phyloP scores from a whole-genome alignment of 352 stramenopile genomes.

The Blastocystis sp. region DNA sequence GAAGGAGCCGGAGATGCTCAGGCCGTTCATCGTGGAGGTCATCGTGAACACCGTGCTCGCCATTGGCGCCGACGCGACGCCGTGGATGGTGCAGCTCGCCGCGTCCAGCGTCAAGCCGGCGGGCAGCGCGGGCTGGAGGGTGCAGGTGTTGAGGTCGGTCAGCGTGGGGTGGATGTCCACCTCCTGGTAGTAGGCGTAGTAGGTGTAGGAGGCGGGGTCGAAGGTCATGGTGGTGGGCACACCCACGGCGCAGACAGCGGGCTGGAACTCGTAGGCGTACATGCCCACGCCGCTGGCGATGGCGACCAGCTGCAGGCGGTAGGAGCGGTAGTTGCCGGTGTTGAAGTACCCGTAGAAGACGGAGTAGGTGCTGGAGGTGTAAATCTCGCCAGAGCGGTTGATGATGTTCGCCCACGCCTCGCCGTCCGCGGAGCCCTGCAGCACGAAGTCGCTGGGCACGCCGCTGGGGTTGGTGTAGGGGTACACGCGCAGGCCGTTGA shows the following conservation, averaged over 20 bases:
- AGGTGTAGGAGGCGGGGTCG: background rate
- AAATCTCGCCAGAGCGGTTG: background rate
- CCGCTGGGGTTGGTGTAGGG: background rate
- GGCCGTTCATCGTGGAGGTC: background rate
- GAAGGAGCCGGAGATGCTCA: slow-evolving; percentile 1
- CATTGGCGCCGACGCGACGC: background rate
- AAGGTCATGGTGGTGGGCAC: background rate
- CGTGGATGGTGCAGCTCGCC: background rate
- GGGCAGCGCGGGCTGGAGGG: slow-evolving; percentile 2
- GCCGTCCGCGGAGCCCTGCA: slow-evolving; percentile 3
- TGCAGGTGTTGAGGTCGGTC: background rate
- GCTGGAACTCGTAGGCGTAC: background rate
- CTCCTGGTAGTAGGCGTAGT: background rate
- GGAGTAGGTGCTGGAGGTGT: background rate
- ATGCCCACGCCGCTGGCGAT: too few relatives aligned
- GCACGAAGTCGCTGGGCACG: background rate
- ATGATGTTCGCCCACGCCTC: background rate
- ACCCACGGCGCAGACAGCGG: background rate
- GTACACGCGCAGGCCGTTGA: slow-evolving; percentile 32
- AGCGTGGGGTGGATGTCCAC: background rate
- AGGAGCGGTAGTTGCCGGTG: background rate
- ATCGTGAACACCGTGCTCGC: background rate
- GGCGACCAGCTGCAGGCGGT: background rate
- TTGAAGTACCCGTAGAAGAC: background rate
- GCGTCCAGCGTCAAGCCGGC: slow-evolving; percentile 3